These are phyloP conservation scores for Chrysanthemum lavandulifolium DNA, from an alignment of 129 eudicot genomes.

Conservation along the genomic window DNA sequence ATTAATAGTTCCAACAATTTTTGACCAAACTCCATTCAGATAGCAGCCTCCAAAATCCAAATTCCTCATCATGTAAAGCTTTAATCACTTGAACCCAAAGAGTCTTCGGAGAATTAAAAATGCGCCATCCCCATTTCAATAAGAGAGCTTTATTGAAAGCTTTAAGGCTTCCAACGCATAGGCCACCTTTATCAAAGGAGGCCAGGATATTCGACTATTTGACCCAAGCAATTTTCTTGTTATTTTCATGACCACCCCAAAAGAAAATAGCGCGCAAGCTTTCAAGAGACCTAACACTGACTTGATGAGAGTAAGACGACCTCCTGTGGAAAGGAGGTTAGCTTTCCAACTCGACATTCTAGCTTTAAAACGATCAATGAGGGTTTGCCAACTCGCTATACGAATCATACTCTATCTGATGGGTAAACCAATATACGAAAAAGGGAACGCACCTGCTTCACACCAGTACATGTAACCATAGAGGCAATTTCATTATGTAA, in stretches of 20 bases:
- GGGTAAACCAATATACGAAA: background rate
- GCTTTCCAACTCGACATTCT: background rate
- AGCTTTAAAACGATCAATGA: no score
- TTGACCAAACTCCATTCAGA: no score
- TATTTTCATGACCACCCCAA: background rate
- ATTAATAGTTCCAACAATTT: no score
- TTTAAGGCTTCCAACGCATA: background rate
- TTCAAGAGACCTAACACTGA: background rate
- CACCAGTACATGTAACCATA: no score
- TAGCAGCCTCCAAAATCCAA: no score
- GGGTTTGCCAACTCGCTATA: background rate
- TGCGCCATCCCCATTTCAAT: background rate
- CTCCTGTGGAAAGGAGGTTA: background rate
- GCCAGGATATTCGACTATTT: background rate
- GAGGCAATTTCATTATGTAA: no score
- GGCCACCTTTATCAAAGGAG: background rate
- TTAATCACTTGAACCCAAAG: background rate
- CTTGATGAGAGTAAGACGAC: background rate
- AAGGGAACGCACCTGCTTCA: background rate
- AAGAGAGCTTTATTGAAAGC: background rate
- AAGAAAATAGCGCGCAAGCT: background rate
- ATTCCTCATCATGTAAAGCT: background rate
- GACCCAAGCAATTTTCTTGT: background rate
- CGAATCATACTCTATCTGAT: background rate
- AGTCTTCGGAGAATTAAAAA: background rate